Conservation (phyloP, 1,284 basidiomycete species). For the Ustilago cynodontis region DNA sequence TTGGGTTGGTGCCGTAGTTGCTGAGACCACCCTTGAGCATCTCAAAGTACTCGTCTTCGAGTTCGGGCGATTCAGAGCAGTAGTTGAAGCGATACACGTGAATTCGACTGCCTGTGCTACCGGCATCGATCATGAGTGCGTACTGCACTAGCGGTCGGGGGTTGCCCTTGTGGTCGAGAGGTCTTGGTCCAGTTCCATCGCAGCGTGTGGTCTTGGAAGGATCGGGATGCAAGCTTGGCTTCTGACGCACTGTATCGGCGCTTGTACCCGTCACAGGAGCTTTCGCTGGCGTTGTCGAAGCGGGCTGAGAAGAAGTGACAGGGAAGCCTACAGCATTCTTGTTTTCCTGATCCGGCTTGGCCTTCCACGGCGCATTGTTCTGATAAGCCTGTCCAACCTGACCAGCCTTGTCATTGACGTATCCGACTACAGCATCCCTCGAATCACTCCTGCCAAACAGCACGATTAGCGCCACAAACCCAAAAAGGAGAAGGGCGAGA, state of each 20-base stretch:
- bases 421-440: constrained; percentile 47
- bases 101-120: constrained; percentile 94
- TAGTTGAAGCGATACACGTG: constrained; percentile 85
- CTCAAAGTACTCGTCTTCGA: constrained; percentile 94
- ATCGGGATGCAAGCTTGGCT: constrained; percentile 60
- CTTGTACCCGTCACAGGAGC: constrained; percentile 34
- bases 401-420: constrained; percentile 51
- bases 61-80: constrained; percentile 73
- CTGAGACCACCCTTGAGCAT: constrained; percentile 86
- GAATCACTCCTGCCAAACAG: constrained; percentile 49
- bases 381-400: constrained; percentile 42
- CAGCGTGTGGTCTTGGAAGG: constrained; percentile 65
- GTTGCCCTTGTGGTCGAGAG: constrained; percentile 51
- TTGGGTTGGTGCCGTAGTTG: constrained; percentile 74
- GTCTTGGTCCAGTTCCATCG: constrained; percentile 30
- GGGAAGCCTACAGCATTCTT: constrained; percentile 34
- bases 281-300: constrained; percentile 18
- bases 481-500: constrained; percentile 40
- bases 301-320: constrained; percentile 2
- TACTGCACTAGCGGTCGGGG: constrained; percentile 76
- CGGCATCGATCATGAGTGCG: constrained; percentile 97
- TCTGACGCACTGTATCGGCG: constrained; percentile 35
- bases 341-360: constrained; percentile 16
- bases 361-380: constrained; percentile 30
- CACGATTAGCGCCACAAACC: constrained; percentile 37